Percentiles rank a stretch among this genome's conserved stretches.
These are phyloP conservation scores for Capsicum baccatum DNA, from an alignment of 257 asterid species.

Conservation along the genomic window DNA sequence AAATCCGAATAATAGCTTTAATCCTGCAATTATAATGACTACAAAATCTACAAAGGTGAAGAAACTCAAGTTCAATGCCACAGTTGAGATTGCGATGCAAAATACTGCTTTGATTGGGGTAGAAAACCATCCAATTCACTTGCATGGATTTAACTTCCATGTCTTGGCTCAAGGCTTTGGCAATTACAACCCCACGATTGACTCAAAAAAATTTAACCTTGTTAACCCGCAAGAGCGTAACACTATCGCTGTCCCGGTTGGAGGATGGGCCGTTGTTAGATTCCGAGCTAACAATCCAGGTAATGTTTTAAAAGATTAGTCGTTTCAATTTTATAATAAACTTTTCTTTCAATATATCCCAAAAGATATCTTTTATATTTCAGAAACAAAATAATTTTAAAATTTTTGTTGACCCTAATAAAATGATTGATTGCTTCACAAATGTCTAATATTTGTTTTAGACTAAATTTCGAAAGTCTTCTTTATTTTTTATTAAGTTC, in stretches of 20 bases:
- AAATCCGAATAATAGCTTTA: conserved; percentile 9
- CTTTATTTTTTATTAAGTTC: not conserved
- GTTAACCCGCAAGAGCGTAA: conserved; percentile 29
- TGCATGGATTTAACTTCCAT: conserved; percentile 29
- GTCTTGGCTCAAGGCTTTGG: conserved; percentile 32
- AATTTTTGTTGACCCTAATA: not conserved
- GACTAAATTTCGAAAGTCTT: not conserved
- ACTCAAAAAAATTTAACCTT: conserved; percentile 18
- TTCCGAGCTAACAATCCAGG: conserved; percentile 31
- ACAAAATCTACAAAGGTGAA: conserved; percentile 32
- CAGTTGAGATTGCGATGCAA: conserved; percentile 25
- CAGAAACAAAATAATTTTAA: not conserved
- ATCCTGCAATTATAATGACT: conserved; percentile 25
- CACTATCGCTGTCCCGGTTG: conserved; percentile 27
- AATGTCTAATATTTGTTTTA: not conserved
- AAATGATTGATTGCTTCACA: not conserved
- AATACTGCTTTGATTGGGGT: conserved; percentile 26
- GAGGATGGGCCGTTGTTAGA: conserved; percentile 30
- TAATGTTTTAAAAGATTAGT: not conserved
- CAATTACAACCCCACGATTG: conserved; percentile 22
- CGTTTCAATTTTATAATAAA: not conserved
- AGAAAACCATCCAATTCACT: conserved; percentile 30
- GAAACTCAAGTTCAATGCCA: conserved; percentile 27
- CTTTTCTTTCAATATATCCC: not conserved
- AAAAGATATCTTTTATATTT: not conserved